A percentile compares a stretch with the other conserved stretches of the same genome.
Evolutionary conservation across 2,329 filamentous ascomycete species (phyloP).

Genomic region (Alternaria viburni): DNA sequence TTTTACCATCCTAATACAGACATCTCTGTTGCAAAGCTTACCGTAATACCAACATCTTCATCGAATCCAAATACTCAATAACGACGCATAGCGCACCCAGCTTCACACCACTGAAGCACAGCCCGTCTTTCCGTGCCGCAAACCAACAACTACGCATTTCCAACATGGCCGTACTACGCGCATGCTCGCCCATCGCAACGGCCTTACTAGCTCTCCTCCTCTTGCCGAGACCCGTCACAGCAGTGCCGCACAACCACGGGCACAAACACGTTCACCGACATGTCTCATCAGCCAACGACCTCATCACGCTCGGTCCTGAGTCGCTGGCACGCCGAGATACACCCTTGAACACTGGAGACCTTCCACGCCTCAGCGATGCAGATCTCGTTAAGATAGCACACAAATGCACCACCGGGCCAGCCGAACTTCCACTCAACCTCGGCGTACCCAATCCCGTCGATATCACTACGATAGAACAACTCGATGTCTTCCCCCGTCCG

Average conservation of each 20-base stretch:
- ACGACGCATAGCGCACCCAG: background rate
- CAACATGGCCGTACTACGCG: background rate
- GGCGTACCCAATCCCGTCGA: too few relatives aligned
- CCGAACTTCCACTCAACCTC: too few relatives aligned
- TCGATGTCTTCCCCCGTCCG: too few relatives aligned
- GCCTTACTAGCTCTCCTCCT: background rate
- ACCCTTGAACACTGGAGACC: too few relatives aligned
- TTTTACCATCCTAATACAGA: background rate
- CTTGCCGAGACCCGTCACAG: background rate
- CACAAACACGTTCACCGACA: background rate
- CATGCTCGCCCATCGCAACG: background rate
- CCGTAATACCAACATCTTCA: background rate
- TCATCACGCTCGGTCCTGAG: background rate
- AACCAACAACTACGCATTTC: background rate
- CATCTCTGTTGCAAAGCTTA: rapidly evolving
- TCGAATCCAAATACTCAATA: too few relatives aligned
- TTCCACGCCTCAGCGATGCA: too few relatives aligned
- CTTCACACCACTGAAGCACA: background rate
- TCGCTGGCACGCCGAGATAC: background rate
- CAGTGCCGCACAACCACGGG: background rate
- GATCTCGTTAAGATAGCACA: too few relatives aligned
- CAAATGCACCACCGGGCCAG: too few relatives aligned
- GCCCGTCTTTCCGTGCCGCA: background rate
- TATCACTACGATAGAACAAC: too few relatives aligned
- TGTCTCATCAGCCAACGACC: too few relatives aligned